Conservation (phyloP, 2,329 filamentous ascomycete genomes). For the Pleurostoma richardsiae region DNA sequence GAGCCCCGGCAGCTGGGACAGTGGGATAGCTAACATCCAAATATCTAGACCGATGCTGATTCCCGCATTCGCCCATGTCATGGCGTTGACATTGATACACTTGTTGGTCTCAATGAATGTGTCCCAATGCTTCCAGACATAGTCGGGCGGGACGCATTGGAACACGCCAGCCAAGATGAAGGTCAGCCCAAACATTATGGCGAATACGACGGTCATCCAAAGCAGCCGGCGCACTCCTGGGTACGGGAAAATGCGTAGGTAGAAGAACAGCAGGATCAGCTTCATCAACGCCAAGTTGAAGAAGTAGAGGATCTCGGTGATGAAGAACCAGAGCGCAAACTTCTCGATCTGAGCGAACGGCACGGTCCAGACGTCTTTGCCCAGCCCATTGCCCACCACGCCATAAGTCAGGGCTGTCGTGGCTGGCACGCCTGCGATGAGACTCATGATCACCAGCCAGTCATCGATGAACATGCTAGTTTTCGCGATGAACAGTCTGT, state of each 20-base stretch:
- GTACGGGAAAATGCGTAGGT: conserved; percentile 8
- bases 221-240: conserved; percentile 4
- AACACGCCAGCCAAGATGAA: conserved; percentile 27
- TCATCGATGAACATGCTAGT: conserved; percentile 28
- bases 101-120: conserved; percentile 25
- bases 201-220: conserved; percentile 6
- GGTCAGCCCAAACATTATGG: conserved; percentile 12
- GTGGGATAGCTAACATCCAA: conserved; percentile 34
- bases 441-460: conserved; percentile 22
- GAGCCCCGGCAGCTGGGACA: conserved; percentile 28
- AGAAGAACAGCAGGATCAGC: conserved; percentile 8
- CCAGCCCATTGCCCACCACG: conserved; percentile 28
- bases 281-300: conserved; percentile 7
- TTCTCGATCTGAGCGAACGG: neutral
- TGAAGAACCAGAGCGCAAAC: conserved; percentile 37
- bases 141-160: conserved; percentile 31
- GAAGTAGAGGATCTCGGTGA: conserved; percentile 17
- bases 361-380: neutral
- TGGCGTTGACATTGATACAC: conserved; percentile 32
- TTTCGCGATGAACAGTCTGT: conserved; percentile 23
- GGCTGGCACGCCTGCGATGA: conserved; percentile 19
- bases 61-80: conserved; percentile 35
- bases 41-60: conserved; percentile 36
- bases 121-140: conserved; percentile 36
- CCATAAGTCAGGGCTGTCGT: conserved; percentile 23